Evolutionary conservation across 805 yeast species (phyloP), one percentile per base, ranked within the genome.

Genomic region (Candida sphagnicola): DNA sequence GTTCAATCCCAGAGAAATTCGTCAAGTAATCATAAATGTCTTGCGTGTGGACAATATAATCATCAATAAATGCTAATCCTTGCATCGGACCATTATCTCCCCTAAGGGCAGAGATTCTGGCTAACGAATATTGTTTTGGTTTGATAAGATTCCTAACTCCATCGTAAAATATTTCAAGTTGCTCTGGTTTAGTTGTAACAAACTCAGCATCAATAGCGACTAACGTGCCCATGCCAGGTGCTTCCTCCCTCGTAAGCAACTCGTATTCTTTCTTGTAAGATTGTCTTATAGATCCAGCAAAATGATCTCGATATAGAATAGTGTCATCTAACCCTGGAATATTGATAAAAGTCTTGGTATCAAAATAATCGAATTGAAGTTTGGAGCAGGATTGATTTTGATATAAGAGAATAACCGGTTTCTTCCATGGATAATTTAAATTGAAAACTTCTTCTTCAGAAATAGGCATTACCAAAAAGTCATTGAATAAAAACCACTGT

Each of bases 131-230:
- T 37, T 77, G 74, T 35, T 80, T 80, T 0, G 99, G 97, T 42
- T 80, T 75, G 4, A 89, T 72, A 25, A 91, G 59, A 4, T 77
- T 73, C 45, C 81, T 80, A 4, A 72, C 53, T 0, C 98, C 97
- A 44, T 78, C 78, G 38, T 82, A 78, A 38, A 78, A 77, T 34
- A 91, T 75, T 53, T 90, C 97, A 31, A 78, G 75, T 44, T 82
- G 78, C 48, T 89, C 97, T 3, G 85, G 85, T 35, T 80, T 77
- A 23, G 90, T 57, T 21, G 81, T 75, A 2, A 93, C 98, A 70
- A 95, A 93, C 59, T 93, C 99, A 0, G 99, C 97, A 67, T 93
- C 99, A 41, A 93, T 83, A 0, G 98, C 99, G 14, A 91, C 81
- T 28, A 89, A 57, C 1, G 86, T 69, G 0, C 96, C 96, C 0